phyloP scores from a whole-genome alignment of 2,329 filamentous ascomycete species.

The Phoma sp. region DNA sequence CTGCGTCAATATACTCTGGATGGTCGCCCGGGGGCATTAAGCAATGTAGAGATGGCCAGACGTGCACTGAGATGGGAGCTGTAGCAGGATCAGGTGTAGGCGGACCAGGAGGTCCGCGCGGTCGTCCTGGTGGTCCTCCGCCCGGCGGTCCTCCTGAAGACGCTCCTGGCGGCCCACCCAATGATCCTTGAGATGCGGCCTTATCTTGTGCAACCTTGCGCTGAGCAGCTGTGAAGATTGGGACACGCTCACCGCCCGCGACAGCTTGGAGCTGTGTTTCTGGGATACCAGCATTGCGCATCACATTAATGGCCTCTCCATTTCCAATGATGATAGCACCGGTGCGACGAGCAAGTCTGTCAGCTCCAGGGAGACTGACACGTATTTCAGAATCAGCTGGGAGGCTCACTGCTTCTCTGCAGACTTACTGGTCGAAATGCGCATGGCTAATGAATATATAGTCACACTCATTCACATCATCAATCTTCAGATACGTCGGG shows the following conservation, averaged over 20 bases:
- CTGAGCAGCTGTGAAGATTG: background rate
- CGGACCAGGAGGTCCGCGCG: background rate
- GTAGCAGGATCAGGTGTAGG: background rate
- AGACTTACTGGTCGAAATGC: background rate
- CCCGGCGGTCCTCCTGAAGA: too few relatives aligned
- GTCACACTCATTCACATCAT: background rate
- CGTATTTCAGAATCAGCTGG: slow-evolving; percentile 7
- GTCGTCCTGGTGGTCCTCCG: too few relatives aligned
- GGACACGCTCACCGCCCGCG: background rate
- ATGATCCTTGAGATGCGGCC: too few relatives aligned
- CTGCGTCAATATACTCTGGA: background rate
- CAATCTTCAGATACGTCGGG: background rate
- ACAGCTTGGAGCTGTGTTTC: background rate
- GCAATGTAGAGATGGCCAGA: background rate
- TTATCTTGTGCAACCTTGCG: too few relatives aligned
- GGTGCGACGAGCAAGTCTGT: background rate
- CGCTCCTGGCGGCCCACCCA: too few relatives aligned
- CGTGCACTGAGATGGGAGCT: background rate
- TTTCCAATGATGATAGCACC: background rate
- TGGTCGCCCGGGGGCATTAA: background rate
- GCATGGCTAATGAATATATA: background rate
- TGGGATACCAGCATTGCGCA: background rate
- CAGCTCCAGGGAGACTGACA: background rate
- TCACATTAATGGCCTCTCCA: background rate
- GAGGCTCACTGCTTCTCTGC: too few relatives aligned